Percentiles rank a stretch among this genome's conserved stretches.
phyloP scores from a whole-genome alignment of 345 rosid species.

The Rhodamnia argentea region DNA sequence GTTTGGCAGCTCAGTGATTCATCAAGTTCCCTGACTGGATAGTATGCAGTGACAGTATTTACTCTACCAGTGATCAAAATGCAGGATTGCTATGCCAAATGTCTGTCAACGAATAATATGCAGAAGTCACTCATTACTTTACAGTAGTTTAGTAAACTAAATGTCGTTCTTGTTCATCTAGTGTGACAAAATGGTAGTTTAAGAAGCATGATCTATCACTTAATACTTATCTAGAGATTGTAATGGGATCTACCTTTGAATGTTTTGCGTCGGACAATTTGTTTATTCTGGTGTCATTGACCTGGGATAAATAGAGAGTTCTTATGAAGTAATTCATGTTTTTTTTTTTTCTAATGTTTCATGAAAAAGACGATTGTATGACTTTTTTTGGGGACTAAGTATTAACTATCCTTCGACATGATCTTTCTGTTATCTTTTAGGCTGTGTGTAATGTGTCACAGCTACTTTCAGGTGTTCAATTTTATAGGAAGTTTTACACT shows the following conservation, averaged over 20 bases:
- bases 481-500: constrained; percentile 58
- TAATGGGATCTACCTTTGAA: neutral
- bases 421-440: neutral
- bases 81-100: neutral
- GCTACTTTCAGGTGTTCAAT: constrained; percentile 31
- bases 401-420: neutral
- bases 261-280: neutral
- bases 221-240: neutral
- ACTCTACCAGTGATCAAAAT: neutral
- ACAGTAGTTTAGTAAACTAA: neutral
- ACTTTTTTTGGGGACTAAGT: neutral
- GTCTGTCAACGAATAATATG: neutral
- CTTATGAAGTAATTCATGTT: neutral
- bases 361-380: neutral
- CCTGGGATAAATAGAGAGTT: neutral
- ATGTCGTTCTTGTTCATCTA: neutral
- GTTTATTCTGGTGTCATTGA: neutral
- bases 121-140: neutral
- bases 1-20: neutral
- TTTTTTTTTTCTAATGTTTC: neutral
- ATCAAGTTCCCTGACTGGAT: neutral
- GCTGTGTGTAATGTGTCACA: neutral
- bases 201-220: neutral
- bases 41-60: neutral
- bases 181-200: neutral